These are phyloP conservation scores for Aspergillus caelatus DNA, from an alignment of 2,329 filamentous ascomycete genomes.

Conservation along the genomic window DNA sequence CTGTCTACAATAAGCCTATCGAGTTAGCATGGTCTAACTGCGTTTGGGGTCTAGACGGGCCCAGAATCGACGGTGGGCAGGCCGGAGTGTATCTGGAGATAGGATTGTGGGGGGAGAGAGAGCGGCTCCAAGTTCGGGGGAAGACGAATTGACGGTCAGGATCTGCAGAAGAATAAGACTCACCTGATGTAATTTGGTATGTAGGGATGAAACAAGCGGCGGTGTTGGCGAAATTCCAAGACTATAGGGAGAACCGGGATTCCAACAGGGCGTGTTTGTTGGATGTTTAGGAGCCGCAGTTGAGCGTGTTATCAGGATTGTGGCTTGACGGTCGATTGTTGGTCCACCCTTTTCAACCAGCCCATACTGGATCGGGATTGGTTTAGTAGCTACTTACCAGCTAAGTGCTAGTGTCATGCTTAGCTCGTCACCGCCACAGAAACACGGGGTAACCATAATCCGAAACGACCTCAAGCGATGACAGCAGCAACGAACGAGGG, in stretches of 20 bases:
- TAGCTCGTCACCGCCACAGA: conserved; percentile 12
- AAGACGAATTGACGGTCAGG: conserved; percentile 14
- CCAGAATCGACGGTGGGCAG: background rate
- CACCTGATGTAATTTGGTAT: background rate
- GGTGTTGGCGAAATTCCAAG: background rate
- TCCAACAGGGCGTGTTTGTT: conserved; percentile 7
- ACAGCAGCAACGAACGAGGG: conserved; percentile 5
- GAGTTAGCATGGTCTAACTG: conserved; percentile 18
- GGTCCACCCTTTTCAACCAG: conserved; percentile 1
- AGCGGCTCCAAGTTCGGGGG: background rate
- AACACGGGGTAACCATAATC: conserved; percentile 4
- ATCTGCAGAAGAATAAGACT: background rate
- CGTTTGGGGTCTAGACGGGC: conserved; percentile 10
- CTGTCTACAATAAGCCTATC: background rate
- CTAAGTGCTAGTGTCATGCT: conserved; percentile 3
- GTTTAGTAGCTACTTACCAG: conserved; percentile 8
- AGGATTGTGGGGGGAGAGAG: conserved; percentile 9
- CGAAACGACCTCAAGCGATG: background rate
- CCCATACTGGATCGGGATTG: conserved; percentile 15
- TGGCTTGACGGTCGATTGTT: conserved; percentile 19
- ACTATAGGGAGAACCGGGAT: conserved; percentile 8
- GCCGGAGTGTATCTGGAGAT: background rate
- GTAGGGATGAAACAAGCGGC: background rate
- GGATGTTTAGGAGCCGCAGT: conserved; percentile 17
- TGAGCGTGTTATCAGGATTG: conserved; percentile 20